These are phyloP conservation scores for Fomitopsis schrenkii DNA, from an alignment of 1,284 basidiomycete genomes.

Conservation along the genomic window DNA sequence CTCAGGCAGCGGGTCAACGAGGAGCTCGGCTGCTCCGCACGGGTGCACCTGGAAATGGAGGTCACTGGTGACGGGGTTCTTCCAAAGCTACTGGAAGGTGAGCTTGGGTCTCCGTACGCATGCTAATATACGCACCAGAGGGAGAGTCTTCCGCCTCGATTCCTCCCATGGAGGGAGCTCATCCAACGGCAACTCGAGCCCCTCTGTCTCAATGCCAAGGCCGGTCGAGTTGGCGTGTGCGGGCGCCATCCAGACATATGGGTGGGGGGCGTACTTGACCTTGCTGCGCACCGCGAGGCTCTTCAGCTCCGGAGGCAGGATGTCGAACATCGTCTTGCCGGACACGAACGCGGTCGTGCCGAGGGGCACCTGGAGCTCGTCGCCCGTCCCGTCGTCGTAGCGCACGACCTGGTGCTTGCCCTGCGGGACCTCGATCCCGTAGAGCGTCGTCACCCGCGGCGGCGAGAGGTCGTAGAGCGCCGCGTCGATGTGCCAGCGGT, in stretches of 20 bases:
- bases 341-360: conserved; percentile 85
- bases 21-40: conserved; percentile 53
- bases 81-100: conserved; percentile 58
- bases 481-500: conserved; percentile 94
- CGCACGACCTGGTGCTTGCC: conserved; percentile 66
- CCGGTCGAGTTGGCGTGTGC: conserved; percentile 71
- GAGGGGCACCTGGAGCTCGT: conserved; percentile 77
- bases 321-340: conserved; percentile 84
- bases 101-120: not conserved
- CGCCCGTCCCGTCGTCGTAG: conserved; percentile 89
- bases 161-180: conserved; percentile 77
- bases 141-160: conserved; percentile 63
- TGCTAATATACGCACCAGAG: conserved; percentile 45
- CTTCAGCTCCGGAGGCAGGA: conserved; percentile 72
- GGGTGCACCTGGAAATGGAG: conserved; percentile 80
- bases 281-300: conserved; percentile 77
- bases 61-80: conserved; percentile 75
- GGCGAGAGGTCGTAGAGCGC: conserved; percentile 85
- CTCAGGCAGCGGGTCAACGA: conserved; percentile 61
- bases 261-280: conserved; percentile 72
- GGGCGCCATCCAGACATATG: conserved; percentile 84
- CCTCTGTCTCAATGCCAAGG: conserved; percentile 76
- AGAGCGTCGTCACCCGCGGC: conserved; percentile 88
- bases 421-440: conserved; percentile 72
- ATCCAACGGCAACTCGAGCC: conserved; percentile 57